Base-by-base conservation (phyloP, 148 eudicot genomes). In the Fagopyrum tataricum region DNA sequence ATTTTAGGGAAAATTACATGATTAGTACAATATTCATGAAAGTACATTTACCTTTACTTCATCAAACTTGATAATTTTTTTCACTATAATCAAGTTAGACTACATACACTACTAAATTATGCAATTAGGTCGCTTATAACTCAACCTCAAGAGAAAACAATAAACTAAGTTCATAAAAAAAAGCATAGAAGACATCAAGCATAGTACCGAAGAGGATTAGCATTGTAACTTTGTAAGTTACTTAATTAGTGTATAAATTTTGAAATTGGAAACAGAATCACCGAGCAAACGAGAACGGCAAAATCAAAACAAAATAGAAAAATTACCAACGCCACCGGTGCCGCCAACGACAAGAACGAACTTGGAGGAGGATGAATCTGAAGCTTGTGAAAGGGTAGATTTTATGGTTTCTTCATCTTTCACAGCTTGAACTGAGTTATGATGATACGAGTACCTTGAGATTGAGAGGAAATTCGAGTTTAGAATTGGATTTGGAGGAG, bases 321-420 rank as follows among this genome's bases (percentile, higher is more conserved):
- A 76, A 26, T 18, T 86, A 93, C 98, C 98, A 21, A 93, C 98
- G 55, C 98, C 98, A 14, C 98, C 97, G 13, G 97, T 77, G 78
- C 91, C 97, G 71, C 98, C 98, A 76, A 85, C 87, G 61, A 94
- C 97, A 59, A 94, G 93, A 78, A 94, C 93, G 40, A 85, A 68
- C 84, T 94, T 89, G 73, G 86, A 81, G 73, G 88, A 66, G 13
- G 74, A 6, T 12, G 78, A 41, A 70, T 73, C 72, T 3, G 81
- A 73, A 14, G 84, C 58, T 43, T 82, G 69, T 6, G 75, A 68
- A 77, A 77, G 53, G 20, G 72, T 42, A 5, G 84, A 84, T 67
- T 87, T 77, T 39, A 71, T 18, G 26, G 69, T 75, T 74, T 84
- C 86, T 71, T 87, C 84, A 53, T 91, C 83, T 55, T 77, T 84